These are phyloP conservation scores for Colletotrichum liriopes DNA, from an alignment of 2,329 filamentous ascomycete genomes.

Conservation along the genomic window DNA sequence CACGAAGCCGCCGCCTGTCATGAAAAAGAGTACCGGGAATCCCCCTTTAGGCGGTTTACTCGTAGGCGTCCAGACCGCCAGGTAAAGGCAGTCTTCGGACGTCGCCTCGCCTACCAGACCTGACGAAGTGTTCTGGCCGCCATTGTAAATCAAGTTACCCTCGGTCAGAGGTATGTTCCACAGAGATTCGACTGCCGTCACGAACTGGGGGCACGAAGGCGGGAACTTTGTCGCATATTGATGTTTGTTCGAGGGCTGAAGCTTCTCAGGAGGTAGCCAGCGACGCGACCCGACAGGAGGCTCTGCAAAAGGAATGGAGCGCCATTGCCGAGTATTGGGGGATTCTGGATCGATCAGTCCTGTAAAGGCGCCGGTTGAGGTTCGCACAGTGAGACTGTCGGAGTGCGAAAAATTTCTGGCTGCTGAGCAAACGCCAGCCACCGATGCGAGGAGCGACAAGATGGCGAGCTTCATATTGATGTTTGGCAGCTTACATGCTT, in stretches of 20 bases:
- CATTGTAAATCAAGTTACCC: constrained; percentile 46
- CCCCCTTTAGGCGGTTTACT: constrained; percentile 46
- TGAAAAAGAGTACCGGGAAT: constrained; percentile 62
- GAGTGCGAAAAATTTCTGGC: constrained; percentile 10
- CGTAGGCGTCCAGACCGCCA: constrained; percentile 60
- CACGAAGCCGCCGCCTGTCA: constrained; percentile 63
- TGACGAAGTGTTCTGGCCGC: constrained; percentile 45
- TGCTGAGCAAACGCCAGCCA: background rate
- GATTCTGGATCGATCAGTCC: constrained; percentile 51
- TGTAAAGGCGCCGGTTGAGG: constrained; percentile 52
- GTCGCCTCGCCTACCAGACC: constrained; percentile 45
- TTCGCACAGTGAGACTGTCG: constrained; percentile 48
- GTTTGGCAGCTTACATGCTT: background rate
- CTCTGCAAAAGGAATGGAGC: constrained; percentile 56
- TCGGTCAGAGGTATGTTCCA: constrained; percentile 47
- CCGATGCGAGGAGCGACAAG: constrained; percentile 14
- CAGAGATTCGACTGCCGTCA: constrained; percentile 48
- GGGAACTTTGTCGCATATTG: constrained; percentile 49
- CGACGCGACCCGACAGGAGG: constrained; percentile 51
- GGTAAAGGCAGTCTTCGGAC: constrained; percentile 60
- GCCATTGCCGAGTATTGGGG: constrained; percentile 55
- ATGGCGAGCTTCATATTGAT: constrained; percentile 18
- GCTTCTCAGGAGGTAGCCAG: constrained; percentile 49
- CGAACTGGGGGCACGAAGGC: constrained; percentile 54
- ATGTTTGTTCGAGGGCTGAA: constrained; percentile 46